Conservation (phyloP, 495 filamentous ascomycete species). For the Penicillium canariense region DNA sequence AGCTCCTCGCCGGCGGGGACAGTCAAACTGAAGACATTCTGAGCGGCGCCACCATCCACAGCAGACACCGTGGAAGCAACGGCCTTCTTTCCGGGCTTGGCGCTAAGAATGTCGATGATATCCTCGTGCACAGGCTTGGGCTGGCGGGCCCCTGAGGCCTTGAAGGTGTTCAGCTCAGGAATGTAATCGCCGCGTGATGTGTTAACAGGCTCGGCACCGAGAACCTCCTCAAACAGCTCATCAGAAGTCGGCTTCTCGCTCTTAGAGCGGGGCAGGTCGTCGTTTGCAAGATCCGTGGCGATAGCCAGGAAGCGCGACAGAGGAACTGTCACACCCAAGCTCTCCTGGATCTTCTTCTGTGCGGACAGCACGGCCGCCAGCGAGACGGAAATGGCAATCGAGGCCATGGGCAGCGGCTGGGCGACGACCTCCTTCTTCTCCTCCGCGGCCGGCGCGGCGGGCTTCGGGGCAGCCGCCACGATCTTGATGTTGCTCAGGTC, state of each 20-base stretch:
- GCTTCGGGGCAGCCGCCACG: slow-evolving; percentile 57
- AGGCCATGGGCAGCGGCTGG: slow-evolving; percentile 33
- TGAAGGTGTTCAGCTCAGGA: slow-evolving; percentile 69
- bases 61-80: slow-evolving; percentile 15
- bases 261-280: slow-evolving; percentile 68
- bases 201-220: slow-evolving; percentile 63
- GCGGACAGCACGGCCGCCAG: slow-evolving; percentile 71
- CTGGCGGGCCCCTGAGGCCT: slow-evolving; percentile 27
- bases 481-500: slow-evolving; percentile 96
- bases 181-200: slow-evolving; percentile 61
- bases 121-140: slow-evolving; percentile 45
- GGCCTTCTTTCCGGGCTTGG: slow-evolving; percentile 37
- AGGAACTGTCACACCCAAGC: slow-evolving; percentile 74
- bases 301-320: slow-evolving; percentile 83
- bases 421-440: slow-evolving; percentile 38
- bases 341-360: slow-evolving; percentile 74
- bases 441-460: slow-evolving; percentile 39
- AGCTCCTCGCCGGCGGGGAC: slow-evolving; percentile 76
- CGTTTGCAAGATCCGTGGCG: slow-evolving; percentile 81
- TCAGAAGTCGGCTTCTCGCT: slow-evolving; percentile 62
- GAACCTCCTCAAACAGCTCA: slow-evolving; percentile 84
- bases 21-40: slow-evolving; percentile 76
- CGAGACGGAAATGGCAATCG: slow-evolving; percentile 66
- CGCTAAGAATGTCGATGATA: slow-evolving; percentile 75
- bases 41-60: slow-evolving; percentile 42